These are phyloP conservation scores for Triticum urartu DNA, from an alignment of 176 grass and related monocot genomes.

Conservation along the genomic window DNA sequence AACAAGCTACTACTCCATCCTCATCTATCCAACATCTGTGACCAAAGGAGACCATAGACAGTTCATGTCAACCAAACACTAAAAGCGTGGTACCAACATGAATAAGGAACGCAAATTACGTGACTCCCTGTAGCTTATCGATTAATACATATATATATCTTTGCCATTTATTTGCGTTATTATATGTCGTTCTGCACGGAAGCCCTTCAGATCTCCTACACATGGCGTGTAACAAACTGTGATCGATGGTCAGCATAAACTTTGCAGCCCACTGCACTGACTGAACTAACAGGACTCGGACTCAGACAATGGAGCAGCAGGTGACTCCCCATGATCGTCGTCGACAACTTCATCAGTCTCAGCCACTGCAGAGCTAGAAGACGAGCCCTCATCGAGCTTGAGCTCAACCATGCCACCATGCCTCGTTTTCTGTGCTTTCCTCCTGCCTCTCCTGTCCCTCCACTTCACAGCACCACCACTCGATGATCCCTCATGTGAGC, in stretches of 20 bases:
- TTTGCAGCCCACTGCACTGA: not conserved
- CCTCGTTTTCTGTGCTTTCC: not conserved
- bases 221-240: not conserved
- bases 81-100: not conserved
- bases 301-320: not conserved
- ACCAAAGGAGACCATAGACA: not conserved
- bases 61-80: not conserved
- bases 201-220: not conserved
- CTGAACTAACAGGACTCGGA: not conserved
- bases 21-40: not conserved
- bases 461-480: not conserved
- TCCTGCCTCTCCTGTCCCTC: constrained; percentile 35
- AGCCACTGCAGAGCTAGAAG: not conserved
- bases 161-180: constrained; percentile 8
- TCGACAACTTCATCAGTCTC: not conserved
- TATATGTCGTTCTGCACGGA: not conserved
- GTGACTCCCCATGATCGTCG: not conserved
- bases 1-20: not conserved
- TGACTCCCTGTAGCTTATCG: not conserved
- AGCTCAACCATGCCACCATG: constrained; percentile 1
- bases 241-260: not conserved
- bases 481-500: not conserved
- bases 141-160: not conserved
- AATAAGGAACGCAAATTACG: not conserved
- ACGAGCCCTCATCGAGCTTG: not conserved